Evolutionary conservation across 371 early-diverging fungal species (phyloP).

Genomic region (Blastocladiella emersonii): DNA sequence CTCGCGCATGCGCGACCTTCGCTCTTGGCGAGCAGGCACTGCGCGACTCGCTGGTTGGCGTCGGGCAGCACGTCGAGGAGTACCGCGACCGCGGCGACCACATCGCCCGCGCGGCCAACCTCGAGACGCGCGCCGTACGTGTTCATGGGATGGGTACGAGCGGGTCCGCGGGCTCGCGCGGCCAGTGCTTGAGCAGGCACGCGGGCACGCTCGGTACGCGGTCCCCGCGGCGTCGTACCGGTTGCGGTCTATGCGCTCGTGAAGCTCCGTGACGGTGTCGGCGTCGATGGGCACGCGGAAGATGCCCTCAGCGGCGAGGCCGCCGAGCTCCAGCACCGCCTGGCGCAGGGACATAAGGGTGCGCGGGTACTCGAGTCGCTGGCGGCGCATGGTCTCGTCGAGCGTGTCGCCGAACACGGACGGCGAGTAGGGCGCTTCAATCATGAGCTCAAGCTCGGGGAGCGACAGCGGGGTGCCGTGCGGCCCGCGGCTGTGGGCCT

Average conservation of each 20-base stretch:
- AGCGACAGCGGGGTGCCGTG: slow-evolving; percentile 57
- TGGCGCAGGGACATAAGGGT: slow-evolving; percentile 73
- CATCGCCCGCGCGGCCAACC: slow-evolving; percentile 35
- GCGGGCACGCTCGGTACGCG: slow-evolving; percentile 79
- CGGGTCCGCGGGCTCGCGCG: slow-evolving; percentile 82
- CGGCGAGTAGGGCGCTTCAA: slow-evolving; percentile 71
- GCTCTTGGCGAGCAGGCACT: slow-evolving; percentile 66
- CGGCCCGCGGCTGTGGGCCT: slow-evolving; percentile 58
- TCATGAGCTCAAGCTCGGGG: slow-evolving; percentile 50
- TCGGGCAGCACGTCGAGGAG: slow-evolving; percentile 57
- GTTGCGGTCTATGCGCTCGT: slow-evolving; percentile 69
- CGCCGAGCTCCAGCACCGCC: slow-evolving; percentile 56
- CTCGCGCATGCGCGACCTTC: slow-evolving; percentile 25
- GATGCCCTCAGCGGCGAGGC: slow-evolving; percentile 79
- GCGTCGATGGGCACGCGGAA: slow-evolving; percentile 92
- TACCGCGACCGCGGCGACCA: slow-evolving; percentile 35
- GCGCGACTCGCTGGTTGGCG: slow-evolving; percentile 52
- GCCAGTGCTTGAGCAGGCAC: slow-evolving; percentile 78
- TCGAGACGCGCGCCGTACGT: slow-evolving; percentile 55
- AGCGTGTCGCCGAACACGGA: slow-evolving; percentile 88
- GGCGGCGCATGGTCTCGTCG: slow-evolving; percentile 59
- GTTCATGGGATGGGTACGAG: slow-evolving; percentile 71
- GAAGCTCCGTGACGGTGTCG: slow-evolving; percentile 67
- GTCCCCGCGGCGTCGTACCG: slow-evolving; percentile 54
- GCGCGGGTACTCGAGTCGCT: slow-evolving; percentile 44